Base-by-base conservation (phyloP, 106 monocot genomes). In the Dendrobium nobile region DNA sequence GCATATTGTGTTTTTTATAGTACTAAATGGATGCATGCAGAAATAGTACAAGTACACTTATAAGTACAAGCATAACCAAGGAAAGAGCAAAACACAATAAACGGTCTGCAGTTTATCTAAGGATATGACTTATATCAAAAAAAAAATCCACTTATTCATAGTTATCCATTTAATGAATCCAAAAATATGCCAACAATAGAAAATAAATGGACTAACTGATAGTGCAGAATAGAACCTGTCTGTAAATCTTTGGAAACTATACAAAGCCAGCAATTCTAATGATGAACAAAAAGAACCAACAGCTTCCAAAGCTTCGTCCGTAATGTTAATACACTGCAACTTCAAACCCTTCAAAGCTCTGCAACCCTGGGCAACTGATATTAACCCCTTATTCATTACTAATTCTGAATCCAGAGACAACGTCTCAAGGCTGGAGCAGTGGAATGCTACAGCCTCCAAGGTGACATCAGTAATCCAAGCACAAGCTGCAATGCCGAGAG, bases 361-460 rank as follows among this genome's bases (percentile, higher is more conserved):
- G 78, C 98, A 95, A 42, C 91, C 84, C 80, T 54, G 70, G 78
- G 92, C 93, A 75, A 99, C 75, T 20, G 91, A 83, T 80, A 91
- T 77, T 82, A 99, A 61, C 1, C 98, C 92, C 77, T 87, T 85
- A 79, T 95, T 89, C 82, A 82, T 88, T 26, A 91, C 87, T 42
- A 87, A 43, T 78, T 93, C 95, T 20, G 92, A 95, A 67, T 99
- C 98, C 78, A 99, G 84, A 47, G 95, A 91, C 77, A 99, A 84
- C 24, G 73, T 81, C 16, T 87, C 84, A 78, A 99, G 95, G 80
- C 42, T 45, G 61, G 80, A 73, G 80, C 98, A 99, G 65, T 93
- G 83, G 77, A 79, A 80, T 73, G 89, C 95, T 59, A 99, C 88
- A 78, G 89, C 92, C 78, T 86, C 87, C 44, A 99, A 83, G 77